Evolutionary conservation across 139 green algal genomes (phyloP).

Genomic region (Desmodesmus armatus): DNA sequence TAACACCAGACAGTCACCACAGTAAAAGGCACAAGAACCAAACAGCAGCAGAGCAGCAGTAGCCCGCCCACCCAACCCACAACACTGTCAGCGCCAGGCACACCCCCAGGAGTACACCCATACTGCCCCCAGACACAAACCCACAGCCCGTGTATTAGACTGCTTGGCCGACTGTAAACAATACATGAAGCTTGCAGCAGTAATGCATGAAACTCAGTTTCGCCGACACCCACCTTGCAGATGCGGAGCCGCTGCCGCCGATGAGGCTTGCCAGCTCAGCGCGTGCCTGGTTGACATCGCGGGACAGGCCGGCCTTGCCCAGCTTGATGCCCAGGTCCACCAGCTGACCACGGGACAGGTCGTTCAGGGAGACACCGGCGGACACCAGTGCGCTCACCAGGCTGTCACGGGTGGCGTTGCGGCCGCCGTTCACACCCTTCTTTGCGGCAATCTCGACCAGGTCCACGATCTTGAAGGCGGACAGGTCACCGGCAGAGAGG

Average conservation of each 20-base stretch:
- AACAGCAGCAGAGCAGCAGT: too few relatives aligned
- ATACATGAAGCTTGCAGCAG: too few relatives aligned
- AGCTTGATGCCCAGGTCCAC: slow-evolving; percentile 45
- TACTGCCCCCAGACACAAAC: too few relatives aligned
- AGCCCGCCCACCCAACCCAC: too few relatives aligned
- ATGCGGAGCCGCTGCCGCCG: slow-evolving; percentile 4
- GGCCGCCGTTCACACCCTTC: slow-evolving; percentile 28
- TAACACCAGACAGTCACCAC: too few relatives aligned
- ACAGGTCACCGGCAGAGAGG: slow-evolving; percentile 32
- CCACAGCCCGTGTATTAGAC: too few relatives aligned
- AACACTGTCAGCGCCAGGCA: too few relatives aligned
- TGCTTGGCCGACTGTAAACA: too few relatives aligned
- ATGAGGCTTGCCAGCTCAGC: slow-evolving; percentile 28
- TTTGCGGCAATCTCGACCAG: slow-evolving; percentile 42
- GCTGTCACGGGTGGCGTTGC: slow-evolving; percentile 25
- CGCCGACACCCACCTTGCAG: too few relatives aligned
- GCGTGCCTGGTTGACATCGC: slow-evolving; percentile 8
- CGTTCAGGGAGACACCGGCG: slow-evolving; percentile 23
- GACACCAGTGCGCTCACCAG: not conserved
- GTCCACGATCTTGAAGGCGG: slow-evolving; percentile 42
- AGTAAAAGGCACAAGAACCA: too few relatives aligned
- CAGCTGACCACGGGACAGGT: slow-evolving; percentile 40
- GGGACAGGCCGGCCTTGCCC: slow-evolving; percentile 41
- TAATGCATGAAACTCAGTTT: too few relatives aligned
- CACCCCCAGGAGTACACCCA: too few relatives aligned